Base-by-base conservation (phyloP, 495 filamentous ascomycete genomes). In the Friedmanniomyces simplex region DNA sequence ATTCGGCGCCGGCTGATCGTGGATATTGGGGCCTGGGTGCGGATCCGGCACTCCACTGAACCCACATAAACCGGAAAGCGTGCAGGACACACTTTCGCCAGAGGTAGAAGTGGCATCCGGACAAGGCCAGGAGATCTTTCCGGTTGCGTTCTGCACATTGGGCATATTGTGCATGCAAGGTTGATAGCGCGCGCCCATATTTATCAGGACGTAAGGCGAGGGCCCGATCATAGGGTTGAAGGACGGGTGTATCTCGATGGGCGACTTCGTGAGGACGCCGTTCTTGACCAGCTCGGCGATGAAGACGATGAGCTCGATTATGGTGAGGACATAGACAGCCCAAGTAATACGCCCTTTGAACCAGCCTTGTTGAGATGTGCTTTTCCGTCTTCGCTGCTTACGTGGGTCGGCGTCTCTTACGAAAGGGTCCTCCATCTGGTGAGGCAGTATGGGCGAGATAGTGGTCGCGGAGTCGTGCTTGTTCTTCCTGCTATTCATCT, bases 161-260 rank as follows among this genome's bases (percentile, higher is more conserved):
- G 80, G 69, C 14, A 86, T 79, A 55, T 82, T 86, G 72, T 89
- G 90, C 93, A 98, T 98, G 70, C 93, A 98, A 6, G 91, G 88
- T 6, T 88, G 81, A 68, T 86, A 98, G 25, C 91, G 82, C 34
- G 91, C 88, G 57, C 93, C 93, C 89, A 97, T 95, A 67, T 93
- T 94, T 70, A 98, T 95, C 60, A 93, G 82, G 28, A 97, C 79
- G 62, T 87, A 88, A 3, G 85, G 78, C 1, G 90, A 94, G 2
- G 93, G 93, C 0, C 93, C 93, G 66, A 98, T 94, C 88, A 98
- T 95, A 45, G 87, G 87, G 69, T 98, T 98, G 74, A 97, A 91
- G 12, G 74, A 73, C 4, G 93, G 94, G 26, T 91, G 75, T 25
- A 82, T 95, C 70, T 86, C 80, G 64, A 98, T 96, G 12, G 90